These are phyloP conservation scores for Mortierella sp. DNA, from an alignment of 371 early-diverging fungal species.

Conservation along the genomic window DNA sequence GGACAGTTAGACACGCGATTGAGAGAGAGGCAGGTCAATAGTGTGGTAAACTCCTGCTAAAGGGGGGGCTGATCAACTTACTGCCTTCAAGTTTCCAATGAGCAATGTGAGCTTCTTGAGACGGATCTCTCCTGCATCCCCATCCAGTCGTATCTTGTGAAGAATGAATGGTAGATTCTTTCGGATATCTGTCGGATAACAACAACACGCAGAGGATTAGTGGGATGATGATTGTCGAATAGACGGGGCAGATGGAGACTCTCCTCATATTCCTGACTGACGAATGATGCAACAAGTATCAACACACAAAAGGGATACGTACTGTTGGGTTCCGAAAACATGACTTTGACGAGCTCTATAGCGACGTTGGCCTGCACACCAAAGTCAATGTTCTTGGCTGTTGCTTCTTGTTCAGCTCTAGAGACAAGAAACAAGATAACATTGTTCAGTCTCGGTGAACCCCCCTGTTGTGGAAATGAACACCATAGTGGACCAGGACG, in stretches of 20 bases:
- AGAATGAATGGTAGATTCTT: slow-evolving; percentile 29
- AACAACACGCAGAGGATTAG: too few species aligned
- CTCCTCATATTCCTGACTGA: too few species aligned
- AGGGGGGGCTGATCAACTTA: not conserved
- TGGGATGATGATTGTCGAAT: too few species aligned
- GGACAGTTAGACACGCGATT: too few species aligned
- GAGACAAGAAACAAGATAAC: not conserved
- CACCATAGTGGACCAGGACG: not conserved
- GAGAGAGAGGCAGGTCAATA: too few species aligned
- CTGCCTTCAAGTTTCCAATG: slow-evolving; percentile 42
- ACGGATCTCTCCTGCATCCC: slow-evolving; percentile 43
- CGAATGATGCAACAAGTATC: too few species aligned
- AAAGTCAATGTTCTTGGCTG: slow-evolving; percentile 23
- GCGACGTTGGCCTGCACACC: slow-evolving; percentile 42
- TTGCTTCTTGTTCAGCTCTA: slow-evolving; percentile 36
- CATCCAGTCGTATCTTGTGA: slow-evolving; percentile 38
- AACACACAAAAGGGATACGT: not conserved
- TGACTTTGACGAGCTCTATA: slow-evolving; percentile 34
- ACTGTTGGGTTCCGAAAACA: slow-evolving; percentile 37
- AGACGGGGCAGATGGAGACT: too few species aligned
- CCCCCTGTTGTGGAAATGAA: too few species aligned
- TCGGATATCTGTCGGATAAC: slow-evolving; percentile 14
- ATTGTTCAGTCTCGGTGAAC: too few species aligned
- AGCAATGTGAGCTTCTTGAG: slow-evolving; percentile 40
- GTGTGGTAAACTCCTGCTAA: too few species aligned